Conservation (phyloP, 768 basidiomycete species). For the Udeniomyces megalosporus region DNA sequence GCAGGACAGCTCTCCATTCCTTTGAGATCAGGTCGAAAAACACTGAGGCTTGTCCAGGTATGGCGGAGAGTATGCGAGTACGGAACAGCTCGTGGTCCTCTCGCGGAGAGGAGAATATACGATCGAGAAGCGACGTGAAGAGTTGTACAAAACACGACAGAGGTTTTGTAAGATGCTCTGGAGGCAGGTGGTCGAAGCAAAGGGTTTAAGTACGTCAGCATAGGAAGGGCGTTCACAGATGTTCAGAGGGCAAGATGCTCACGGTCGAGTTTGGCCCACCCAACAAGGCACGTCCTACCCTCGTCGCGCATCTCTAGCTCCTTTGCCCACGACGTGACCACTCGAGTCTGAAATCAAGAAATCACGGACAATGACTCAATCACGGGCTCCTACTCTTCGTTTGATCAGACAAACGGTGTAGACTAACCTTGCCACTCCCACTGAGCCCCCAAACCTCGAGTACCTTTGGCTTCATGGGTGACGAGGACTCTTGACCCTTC, state of each 20-base stretch:
- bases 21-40: constrained; percentile 19
- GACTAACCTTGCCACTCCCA: constrained; percentile 6
- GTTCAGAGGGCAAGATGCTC: neutral
- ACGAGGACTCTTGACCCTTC: constrained; percentile 18
- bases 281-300: constrained; percentile 2
- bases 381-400: too few species aligned
- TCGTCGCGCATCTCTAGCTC: neutral
- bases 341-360: neutral
- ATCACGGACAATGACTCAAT: neutral
- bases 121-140: constrained; percentile 21
- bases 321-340: constrained; percentile 1
- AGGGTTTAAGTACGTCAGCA: neutral
- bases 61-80: constrained; percentile 17
- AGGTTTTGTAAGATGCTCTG: constrained; percentile 42
- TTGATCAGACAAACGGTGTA: too few species aligned
- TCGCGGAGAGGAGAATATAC: constrained; percentile 23
- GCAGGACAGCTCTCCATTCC: constrained; percentile 7
- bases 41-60: constrained; percentile 18
- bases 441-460: constrained; percentile 13
- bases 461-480: constrained; percentile 18
- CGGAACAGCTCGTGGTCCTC: constrained; percentile 21
- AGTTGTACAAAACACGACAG: constrained; percentile 31
- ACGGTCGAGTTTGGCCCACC: constrained; percentile 40
- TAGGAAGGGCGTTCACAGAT: neutral
- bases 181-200: neutral